Evolutionary conservation across 2,329 filamentous ascomycete species (phyloP), one percentile per base, ranked within the genome.

Genomic region (Metarhizium sp.): DNA sequence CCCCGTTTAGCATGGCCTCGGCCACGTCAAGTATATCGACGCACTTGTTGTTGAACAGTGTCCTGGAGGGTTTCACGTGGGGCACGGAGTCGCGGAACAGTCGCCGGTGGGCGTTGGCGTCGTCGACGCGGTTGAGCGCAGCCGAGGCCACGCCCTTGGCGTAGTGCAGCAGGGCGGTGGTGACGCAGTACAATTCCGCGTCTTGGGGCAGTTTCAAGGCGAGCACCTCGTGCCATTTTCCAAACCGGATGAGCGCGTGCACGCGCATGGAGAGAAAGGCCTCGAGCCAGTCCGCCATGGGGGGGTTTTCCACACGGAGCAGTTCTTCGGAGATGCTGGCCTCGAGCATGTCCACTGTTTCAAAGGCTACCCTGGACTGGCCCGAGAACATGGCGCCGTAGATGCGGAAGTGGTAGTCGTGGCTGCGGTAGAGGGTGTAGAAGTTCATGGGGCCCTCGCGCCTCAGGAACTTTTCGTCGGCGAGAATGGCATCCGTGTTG

Each of bases 231-330:
- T 81, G 63, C 88, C 88, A 92, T 16, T 72, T 73, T 0, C 88
- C 88, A 61, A 92, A 92, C 0, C 88, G 81, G 48, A 92, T 76
- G 16, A 88, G 73, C 1, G 85, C 83, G 66, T 92, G 88, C 2
- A 86, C 73, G 3, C 83, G 78, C 66, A 89, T 82, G 1, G 80
- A 78, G 3, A 87, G 69, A 60, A 90, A 90, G 1, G 80, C 79
- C 67, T 92, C 88, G 1, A 91, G 73, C 82, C 86, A 91, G 67
- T 91, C 86, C 1, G 87, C 86, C 87, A 92, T 90, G 0, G 86
- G 85, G 0, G 86, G 86, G 0, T 80, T 84, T 58, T 84, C 65
- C 4, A 88, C 73, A 0, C 80, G 78, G 0, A 92, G 73, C 3
- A 91, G 68, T 0, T 78, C 77, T 53, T 86, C 81, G 0, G 87